These are phyloP conservation scores for Colletotrichum sp. DNA, from an alignment of 2,329 filamentous ascomycete species.

Conservation along the genomic window DNA sequence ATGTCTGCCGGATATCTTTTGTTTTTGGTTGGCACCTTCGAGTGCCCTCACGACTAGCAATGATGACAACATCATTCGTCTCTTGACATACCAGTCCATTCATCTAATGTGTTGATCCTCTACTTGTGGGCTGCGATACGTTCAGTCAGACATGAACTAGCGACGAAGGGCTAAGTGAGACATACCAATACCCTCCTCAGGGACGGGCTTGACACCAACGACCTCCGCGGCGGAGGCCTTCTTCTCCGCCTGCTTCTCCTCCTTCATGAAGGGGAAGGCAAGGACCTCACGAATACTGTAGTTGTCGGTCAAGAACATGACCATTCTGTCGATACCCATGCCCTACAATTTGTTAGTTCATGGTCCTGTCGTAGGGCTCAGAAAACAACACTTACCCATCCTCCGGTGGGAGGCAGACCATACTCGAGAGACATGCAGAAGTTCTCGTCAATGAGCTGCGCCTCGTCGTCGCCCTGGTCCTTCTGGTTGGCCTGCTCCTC, in stretches of 20 bases:
- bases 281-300: slow-evolving; percentile 93
- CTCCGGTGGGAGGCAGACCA: slow-evolving; percentile 87
- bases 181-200: slow-evolving; percentile 61
- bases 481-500: slow-evolving; percentile 84
- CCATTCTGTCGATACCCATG: slow-evolving; percentile 91
- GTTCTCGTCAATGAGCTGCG: slow-evolving; percentile 93
- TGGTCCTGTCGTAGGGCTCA: rapidly evolving
- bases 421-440: slow-evolving; percentile 85
- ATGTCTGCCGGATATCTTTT: slow-evolving; percentile 16
- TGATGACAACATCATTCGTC: not conserved
- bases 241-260: slow-evolving; percentile 60
- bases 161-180: not conserved
- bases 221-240: slow-evolving; percentile 68
- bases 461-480: slow-evolving; percentile 95
- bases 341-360: slow-evolving; percentile 44
- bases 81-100: slow-evolving; percentile 3
- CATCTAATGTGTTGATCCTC: not conserved
- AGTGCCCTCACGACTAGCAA: not conserved
- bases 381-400: slow-evolving; percentile 57
- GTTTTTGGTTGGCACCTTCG: not conserved
- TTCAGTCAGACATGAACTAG: not conserved
- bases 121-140: slow-evolving; percentile 22
- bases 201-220: slow-evolving; percentile 60
- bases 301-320: slow-evolving; percentile 96
- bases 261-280: slow-evolving; percentile 98